Evolutionary conservation across 1,284 basidiomycete genomes (phyloP).

Genomic region (Garcileccinum viscosum): DNA sequence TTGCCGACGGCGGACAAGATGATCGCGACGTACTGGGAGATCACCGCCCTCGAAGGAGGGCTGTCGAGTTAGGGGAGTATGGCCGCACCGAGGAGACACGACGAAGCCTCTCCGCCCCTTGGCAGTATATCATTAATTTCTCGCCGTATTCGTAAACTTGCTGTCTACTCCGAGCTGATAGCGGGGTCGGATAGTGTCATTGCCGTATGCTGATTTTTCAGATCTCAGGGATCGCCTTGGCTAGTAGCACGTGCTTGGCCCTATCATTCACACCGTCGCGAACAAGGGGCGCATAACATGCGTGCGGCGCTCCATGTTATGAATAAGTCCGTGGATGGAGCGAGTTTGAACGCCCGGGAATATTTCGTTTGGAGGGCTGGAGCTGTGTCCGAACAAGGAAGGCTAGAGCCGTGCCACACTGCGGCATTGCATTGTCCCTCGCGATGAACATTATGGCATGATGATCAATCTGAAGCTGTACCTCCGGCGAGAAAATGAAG

Average conservation of each 20-base stretch:
- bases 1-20: background rate
- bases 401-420: background rate
- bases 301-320: background rate
- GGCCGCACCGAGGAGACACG: background rate
- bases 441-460: background rate
- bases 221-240: no score
- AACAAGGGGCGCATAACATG: no score
- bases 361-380: background rate
- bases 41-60: background rate
- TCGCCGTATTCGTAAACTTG: background rate
- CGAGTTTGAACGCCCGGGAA: background rate
- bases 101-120: background rate
- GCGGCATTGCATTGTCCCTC: background rate
- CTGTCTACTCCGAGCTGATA: background rate
- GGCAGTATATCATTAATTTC: background rate
- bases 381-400: background rate
- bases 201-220: background rate
- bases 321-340: background rate
- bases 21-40: background rate
- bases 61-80: background rate
- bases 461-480: background rate
- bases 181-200: background rate
- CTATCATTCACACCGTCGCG: background rate
- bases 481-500: background rate
- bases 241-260: background rate